Evolutionary conservation across 192 early-diverging fungal species (phyloP).

Genomic region (Linderina pennispora): DNA sequence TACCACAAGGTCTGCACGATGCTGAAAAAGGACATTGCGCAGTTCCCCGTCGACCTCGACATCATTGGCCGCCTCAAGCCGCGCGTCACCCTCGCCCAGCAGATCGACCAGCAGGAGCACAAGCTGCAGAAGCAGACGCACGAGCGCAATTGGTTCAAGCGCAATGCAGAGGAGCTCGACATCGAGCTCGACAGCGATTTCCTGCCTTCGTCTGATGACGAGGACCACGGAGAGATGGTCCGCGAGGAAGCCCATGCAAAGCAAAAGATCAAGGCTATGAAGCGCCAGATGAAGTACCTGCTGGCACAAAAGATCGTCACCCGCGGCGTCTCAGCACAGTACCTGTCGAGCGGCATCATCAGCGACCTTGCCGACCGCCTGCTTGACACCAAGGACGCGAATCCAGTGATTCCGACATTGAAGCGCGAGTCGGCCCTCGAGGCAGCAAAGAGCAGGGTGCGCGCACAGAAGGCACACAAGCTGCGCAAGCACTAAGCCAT

Average conservation of each 20-base stretch:
- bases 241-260: constrained; percentile 15
- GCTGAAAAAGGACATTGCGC: constrained; percentile 66
- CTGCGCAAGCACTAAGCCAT: no score
- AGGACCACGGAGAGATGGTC: constrained; percentile 11
- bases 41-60: constrained; percentile 78
- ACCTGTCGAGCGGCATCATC: constrained; percentile 58
- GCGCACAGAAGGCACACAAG: neutral
- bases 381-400: constrained; percentile 23
- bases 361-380: constrained; percentile 59
- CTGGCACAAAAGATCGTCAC: constrained; percentile 27
- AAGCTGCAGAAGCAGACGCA: constrained; percentile 57
- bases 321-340: constrained; percentile 49
- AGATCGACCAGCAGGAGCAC: constrained; percentile 81
- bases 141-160: constrained; percentile 71
- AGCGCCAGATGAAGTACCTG: constrained; percentile 15
- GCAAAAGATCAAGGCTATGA: constrained; percentile 22
- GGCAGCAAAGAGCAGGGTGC: constrained; percentile 9
- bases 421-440: constrained; percentile 37
- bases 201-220: constrained; percentile 37
- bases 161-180: constrained; percentile 73
- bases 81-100: constrained; percentile 70
- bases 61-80: constrained; percentile 65
- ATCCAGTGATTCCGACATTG: constrained; percentile 21
- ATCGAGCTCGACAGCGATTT: constrained; percentile 74
- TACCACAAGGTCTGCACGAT: constrained; percentile 81